Conservation (phyloP, 2,329 filamentous ascomycete genomes). For the Alternaria arborescens region DNA sequence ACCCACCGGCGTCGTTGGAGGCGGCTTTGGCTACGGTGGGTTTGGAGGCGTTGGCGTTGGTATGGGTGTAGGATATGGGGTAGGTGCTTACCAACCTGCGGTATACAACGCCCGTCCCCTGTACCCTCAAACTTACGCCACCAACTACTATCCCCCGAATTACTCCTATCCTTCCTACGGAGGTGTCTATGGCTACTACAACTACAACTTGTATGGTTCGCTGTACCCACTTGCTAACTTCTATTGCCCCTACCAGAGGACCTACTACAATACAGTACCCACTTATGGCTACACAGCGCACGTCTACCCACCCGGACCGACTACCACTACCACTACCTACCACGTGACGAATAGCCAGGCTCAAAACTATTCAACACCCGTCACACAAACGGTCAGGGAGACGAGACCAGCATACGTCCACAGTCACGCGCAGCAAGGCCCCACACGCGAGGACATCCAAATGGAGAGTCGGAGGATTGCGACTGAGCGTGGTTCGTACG, state of each 20-base stretch:
- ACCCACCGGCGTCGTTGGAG: slow-evolving; percentile 31
- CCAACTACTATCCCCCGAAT: slow-evolving; percentile 16
- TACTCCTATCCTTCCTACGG: slow-evolving; percentile 26
- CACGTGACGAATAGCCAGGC: slow-evolving; percentile 37
- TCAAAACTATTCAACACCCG: slow-evolving; percentile 6
- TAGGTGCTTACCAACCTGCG: slow-evolving; percentile 32
- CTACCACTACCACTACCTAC: slow-evolving; percentile 34
- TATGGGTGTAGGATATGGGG: slow-evolving; percentile 28
- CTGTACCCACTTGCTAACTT: slow-evolving; percentile 49
- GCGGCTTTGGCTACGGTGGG: slow-evolving; percentile 25
- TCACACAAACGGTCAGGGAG: slow-evolving; percentile 17
- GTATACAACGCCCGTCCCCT: slow-evolving; percentile 37
- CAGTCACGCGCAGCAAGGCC: slow-evolving; percentile 6
- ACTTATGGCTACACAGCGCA: slow-evolving; percentile 35
- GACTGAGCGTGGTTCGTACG: slow-evolving; percentile 44
- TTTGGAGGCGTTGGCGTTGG: slow-evolving; percentile 18
- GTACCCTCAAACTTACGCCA: slow-evolving; percentile 28
- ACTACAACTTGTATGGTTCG: slow-evolving; percentile 35
- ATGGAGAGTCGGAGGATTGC: slow-evolving; percentile 43
- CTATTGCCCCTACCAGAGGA: slow-evolving; percentile 44
- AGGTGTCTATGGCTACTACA: slow-evolving; percentile 36
- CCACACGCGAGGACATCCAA: slow-evolving; percentile 39
- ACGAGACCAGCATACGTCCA: slow-evolving; percentile 25
- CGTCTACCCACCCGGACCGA: slow-evolving; percentile 34
- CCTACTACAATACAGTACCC: slow-evolving; percentile 38